A percentile compares a stretch with the other conserved stretches of the same genome.
Conservation (phyloP, 768 basidiomycete species). For the Mycena crocata region DNA sequence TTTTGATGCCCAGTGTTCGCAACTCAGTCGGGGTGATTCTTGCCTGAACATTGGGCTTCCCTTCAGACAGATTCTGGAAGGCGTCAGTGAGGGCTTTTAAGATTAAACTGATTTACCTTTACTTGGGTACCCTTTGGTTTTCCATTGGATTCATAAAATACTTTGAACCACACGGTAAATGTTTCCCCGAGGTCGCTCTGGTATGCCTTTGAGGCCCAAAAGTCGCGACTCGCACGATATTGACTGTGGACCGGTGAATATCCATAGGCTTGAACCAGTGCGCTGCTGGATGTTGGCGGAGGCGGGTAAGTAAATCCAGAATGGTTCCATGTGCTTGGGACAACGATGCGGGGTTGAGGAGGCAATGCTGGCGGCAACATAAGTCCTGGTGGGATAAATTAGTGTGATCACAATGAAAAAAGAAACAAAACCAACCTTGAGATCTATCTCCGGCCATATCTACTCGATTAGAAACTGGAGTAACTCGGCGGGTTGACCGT, state of each 20-base stretch:
- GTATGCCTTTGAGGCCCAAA: neutral
- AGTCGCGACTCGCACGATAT: neutral
- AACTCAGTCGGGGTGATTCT: neutral
- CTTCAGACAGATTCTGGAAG: constrained; percentile 3
- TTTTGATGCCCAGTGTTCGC: neutral
- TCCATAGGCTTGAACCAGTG: neutral
- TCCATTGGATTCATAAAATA: neutral
- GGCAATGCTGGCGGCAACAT: neutral
- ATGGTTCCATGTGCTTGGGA: neutral
- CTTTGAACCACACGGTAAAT: neutral
- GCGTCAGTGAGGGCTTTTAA: neutral
- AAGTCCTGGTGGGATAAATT: neutral
- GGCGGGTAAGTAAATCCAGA: neutral
- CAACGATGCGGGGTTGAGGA: neutral
- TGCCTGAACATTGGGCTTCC: neutral
- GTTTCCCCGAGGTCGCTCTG: neutral
- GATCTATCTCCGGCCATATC: no score
- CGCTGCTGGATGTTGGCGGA: neutral
- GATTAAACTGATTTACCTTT: neutral
- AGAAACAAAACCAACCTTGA: no score
- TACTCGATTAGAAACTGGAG: neutral
- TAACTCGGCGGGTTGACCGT: neutral
- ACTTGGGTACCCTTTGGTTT: neutral
- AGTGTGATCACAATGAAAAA: no score
- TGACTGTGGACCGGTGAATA: neutral